A percentile compares a stretch with the other conserved stretches of the same genome.
Conservation (phyloP, 768 basidiomycete genomes). For the Steccherinum ochraceum region DNA sequence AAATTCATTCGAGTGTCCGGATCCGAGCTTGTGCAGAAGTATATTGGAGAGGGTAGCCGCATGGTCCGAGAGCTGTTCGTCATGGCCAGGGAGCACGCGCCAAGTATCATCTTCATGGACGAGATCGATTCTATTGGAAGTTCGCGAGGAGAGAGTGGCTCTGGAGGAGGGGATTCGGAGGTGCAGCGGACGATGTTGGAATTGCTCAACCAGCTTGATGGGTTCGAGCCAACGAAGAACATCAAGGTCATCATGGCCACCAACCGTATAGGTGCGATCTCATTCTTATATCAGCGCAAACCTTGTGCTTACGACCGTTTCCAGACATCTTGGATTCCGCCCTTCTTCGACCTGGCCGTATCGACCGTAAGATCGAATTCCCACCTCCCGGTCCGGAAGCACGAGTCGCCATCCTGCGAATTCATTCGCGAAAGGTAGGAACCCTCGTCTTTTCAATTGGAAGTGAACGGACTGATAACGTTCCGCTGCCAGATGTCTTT, state of each 20-base stretch:
- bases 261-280: conserved; percentile 76
- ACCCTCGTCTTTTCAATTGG: not conserved
- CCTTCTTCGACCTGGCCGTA: conserved; percentile 87
- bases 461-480: not conserved
- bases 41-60: conserved; percentile 92
- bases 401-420: conserved; percentile 92
- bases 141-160: conserved; percentile 76
- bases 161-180: conserved; percentile 58
- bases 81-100: conserved; percentile 96
- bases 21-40: conserved; percentile 94
- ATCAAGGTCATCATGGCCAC: conserved; percentile 96
- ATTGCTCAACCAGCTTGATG: conserved; percentile 59
- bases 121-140: conserved; percentile 98
- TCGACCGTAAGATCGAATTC: conserved; percentile 97
- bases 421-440: conserved; percentile 87
- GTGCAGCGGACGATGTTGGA: conserved; percentile 66
- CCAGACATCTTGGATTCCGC: conserved; percentile 92
- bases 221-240: conserved; percentile 70
- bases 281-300: not conserved
- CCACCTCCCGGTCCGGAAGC: conserved; percentile 97
- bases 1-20: conserved; percentile 95
- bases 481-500: conserved; percentile 73
- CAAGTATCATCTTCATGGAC: conserved; percentile 99
- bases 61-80: conserved; percentile 98
- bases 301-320: not conserved